Evolutionary conservation across 1,139 yeast genomes (phyloP).

Genomic region (Yamadazyma buinensis): DNA sequence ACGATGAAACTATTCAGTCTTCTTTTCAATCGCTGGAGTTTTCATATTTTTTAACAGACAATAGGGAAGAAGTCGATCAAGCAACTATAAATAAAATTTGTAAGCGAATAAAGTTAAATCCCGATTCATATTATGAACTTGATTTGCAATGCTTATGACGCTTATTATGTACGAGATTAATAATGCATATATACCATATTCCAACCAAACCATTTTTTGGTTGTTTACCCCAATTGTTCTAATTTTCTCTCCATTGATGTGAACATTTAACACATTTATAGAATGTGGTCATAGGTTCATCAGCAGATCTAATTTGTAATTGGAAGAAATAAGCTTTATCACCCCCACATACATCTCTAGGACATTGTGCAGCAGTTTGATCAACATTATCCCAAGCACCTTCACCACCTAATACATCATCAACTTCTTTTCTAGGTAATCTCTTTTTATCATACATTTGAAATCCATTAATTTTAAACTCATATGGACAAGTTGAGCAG

Average conservation of each 20-base stretch:
- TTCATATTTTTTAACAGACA: constrained; percentile 3
- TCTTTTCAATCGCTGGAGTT: constrained; percentile 10
- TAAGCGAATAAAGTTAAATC: constrained; percentile 13
- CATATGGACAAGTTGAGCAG: constrained; percentile 94
- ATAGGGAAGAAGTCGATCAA: constrained; percentile 5
- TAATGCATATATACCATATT: neutral
- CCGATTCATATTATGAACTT: constrained; percentile 15
- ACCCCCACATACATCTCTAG: constrained; percentile 78
- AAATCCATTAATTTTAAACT: constrained; percentile 78
- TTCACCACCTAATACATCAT: constrained; percentile 94
- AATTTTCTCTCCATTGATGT: constrained; percentile 96
- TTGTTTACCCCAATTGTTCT: constrained; percentile 47
- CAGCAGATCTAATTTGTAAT: constrained; percentile 89
- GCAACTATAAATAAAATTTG: constrained; percentile 9
- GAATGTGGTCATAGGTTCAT: constrained; percentile 94
- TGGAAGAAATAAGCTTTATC: constrained; percentile 96
- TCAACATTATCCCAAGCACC: constrained; percentile 99
- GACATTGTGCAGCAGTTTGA: constrained; percentile 86
- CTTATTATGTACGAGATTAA: constrained; percentile 1
- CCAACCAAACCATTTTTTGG: neutral
- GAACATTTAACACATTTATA: constrained; percentile 91
- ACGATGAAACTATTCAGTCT: constrained; percentile 6
- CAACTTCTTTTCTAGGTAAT: constrained; percentile 84
- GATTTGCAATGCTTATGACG: constrained; percentile 2
- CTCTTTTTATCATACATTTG: constrained; percentile 82